Evolutionary conservation across 441 rosid species (phyloP).

Genomic region (Gossypium lobatum): DNA sequence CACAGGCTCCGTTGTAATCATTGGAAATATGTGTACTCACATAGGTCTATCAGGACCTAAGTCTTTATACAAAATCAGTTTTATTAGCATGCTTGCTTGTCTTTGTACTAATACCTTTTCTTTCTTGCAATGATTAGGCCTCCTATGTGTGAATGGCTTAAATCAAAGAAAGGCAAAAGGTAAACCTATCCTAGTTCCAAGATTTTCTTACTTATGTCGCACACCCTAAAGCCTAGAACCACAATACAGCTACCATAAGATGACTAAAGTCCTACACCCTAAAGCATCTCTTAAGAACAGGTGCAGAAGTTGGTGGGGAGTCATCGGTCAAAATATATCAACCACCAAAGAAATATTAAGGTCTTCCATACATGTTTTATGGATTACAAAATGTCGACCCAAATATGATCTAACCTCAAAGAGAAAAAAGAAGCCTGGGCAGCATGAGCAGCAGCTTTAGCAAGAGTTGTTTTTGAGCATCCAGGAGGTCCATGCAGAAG

Average conservation of each 20-base stretch:
- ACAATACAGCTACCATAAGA: neutral
- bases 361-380: neutral
- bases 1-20: no score
- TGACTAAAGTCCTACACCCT: neutral
- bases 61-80: no score
- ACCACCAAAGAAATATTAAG: neutral
- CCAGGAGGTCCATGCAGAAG: constrained; percentile 98
- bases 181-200: no score
- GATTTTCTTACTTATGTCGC: neutral
- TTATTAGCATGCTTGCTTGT: no score
- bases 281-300: neutral
- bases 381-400: neutral
- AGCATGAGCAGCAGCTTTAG: constrained; percentile 92
- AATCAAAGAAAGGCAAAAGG: no score
- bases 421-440: constrained; percentile 92
- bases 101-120: no score
- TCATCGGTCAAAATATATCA: neutral
- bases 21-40: no score
- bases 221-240: neutral
- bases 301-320: neutral
- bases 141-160: no score
- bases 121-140: no score
- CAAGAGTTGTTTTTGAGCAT: constrained; percentile 94
- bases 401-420: constrained; percentile 48
- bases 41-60: no score